phyloP scores from a whole-genome alignment of 768 basidiomycete species.

The Strobilomyces echinocephalus region DNA sequence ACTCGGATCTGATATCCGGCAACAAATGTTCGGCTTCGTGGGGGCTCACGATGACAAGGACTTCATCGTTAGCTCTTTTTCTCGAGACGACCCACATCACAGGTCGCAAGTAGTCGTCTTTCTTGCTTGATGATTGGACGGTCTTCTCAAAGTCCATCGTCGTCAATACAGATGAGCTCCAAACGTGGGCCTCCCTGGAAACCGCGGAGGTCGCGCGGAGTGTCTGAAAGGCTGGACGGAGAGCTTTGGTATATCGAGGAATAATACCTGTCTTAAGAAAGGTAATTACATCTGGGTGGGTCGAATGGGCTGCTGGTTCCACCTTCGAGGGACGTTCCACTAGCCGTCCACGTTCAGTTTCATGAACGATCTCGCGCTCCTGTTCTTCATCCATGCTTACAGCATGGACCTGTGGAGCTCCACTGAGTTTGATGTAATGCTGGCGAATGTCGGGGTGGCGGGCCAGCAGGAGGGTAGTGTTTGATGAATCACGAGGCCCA shows the following conservation, averaged over 20 bases:
- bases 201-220: not conserved
- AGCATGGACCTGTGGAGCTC: not conserved
- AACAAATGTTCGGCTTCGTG: not conserved
- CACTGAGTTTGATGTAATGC: not conserved
- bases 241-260: not conserved
- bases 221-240: not conserved
- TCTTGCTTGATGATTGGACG: not conserved
- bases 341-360: not conserved
- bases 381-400: not conserved
- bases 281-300: not conserved
- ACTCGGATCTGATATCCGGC: not conserved
- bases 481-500: not conserved
- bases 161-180: not conserved
- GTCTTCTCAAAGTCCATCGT: not conserved
- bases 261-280: not conserved
- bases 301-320: not conserved
- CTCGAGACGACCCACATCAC: not conserved
- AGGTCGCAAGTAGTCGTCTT: not conserved
- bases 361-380: not conserved
- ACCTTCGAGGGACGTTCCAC: not conserved
- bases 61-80: not conserved
- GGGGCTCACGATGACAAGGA: not conserved
- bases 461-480: not conserved
- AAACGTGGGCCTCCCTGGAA: not conserved
- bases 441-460: not conserved